Conservation (phyloP, 73 alveolate genomes). For the Durusdinium trenchii region DNA sequence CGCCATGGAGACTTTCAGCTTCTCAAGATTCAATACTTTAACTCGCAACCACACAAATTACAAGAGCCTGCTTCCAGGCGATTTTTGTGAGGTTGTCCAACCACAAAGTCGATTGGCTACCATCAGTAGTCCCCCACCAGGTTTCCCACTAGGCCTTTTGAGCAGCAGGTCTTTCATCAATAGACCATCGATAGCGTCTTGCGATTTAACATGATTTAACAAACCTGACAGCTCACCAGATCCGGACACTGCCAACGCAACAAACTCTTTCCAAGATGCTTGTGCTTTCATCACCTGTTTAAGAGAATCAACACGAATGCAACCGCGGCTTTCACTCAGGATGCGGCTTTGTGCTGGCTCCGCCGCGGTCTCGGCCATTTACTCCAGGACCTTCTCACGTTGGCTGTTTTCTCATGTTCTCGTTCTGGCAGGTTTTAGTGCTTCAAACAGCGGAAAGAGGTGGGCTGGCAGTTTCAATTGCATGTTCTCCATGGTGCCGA, state of each 20-base stretch:
- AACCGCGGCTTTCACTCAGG: neutral
- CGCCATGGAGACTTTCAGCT: too few relatives aligned
- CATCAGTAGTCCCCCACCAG: too few relatives aligned
- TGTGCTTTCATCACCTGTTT: neutral
- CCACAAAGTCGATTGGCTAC: too few relatives aligned
- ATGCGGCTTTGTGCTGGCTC: slow-evolving; percentile 89
- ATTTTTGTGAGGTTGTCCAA: too few relatives aligned
- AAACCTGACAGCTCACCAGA: too few relatives aligned
- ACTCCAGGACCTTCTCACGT: slow-evolving; percentile 59
- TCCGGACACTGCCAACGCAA: too few relatives aligned
- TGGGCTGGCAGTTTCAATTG: neutral
- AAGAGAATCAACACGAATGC: neutral
- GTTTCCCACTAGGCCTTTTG: neutral
- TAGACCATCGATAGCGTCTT: neutral
- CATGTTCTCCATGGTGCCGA: neutral
- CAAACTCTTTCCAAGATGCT: neutral
- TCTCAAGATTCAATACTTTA: too few relatives aligned
- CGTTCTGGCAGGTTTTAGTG: too few relatives aligned
- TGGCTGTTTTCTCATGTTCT: too few relatives aligned
- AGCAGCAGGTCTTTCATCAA: neutral
- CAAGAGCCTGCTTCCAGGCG: too few relatives aligned
- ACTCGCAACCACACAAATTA: too few relatives aligned
- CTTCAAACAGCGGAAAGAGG: neutral
- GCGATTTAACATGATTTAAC: too few relatives aligned
- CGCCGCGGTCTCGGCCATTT: slow-evolving; percentile 68